Percentiles rank a stretch among this genome's conserved stretches.
Evolutionary conservation across 805 yeast genomes (phyloP).

Genomic region (Lachancea mirantina): DNA sequence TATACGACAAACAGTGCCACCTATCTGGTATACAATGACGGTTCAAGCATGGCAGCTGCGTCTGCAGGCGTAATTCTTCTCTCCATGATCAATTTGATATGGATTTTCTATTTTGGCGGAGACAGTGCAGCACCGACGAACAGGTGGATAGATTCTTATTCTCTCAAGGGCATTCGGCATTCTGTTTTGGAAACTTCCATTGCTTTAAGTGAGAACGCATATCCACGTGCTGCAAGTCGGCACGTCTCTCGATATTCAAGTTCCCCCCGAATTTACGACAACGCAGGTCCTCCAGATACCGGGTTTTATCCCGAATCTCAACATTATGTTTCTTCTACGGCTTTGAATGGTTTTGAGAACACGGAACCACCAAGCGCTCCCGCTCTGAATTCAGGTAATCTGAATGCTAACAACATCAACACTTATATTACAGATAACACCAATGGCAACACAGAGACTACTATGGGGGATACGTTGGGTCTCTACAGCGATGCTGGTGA

Average conservation of each 20-base stretch:
- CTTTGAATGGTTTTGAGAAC: conserved; percentile 56
- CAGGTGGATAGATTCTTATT: conserved; percentile 76
- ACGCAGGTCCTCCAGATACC: conserved; percentile 6
- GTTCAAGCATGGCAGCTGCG: conserved; percentile 70
- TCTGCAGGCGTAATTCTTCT: conserved; percentile 87
- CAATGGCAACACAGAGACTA: conserved; percentile 28
- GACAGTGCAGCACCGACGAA: conserved; percentile 84
- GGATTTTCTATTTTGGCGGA: conserved; percentile 87
- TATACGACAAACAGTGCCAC: conserved; percentile 83
- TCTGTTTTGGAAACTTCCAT: conserved; percentile 25
- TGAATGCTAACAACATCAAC: conserved; percentile 16
- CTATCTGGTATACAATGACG: conserved; percentile 60
- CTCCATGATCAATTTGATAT: conserved; percentile 72
- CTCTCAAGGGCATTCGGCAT: conserved; percentile 44
- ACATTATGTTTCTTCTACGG: conserved; percentile 43
- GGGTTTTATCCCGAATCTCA: conserved; percentile 18
- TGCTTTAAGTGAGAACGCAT: conserved; percentile 4
- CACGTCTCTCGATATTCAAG: conserved; percentile 15
- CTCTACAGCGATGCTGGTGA: conserved; percentile 32
- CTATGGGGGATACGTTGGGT: conserved; percentile 31
- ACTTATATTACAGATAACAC: conserved; percentile 26
- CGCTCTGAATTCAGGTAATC: conserved; percentile 6
- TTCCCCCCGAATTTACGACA: conserved; percentile 5
- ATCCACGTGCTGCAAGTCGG: conserved; percentile 9
- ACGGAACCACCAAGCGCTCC: conserved; percentile 21